These are phyloP conservation scores for Naganishia cerealis DNA, from an alignment of 1,284 basidiomycete species.

Conservation along the genomic window DNA sequence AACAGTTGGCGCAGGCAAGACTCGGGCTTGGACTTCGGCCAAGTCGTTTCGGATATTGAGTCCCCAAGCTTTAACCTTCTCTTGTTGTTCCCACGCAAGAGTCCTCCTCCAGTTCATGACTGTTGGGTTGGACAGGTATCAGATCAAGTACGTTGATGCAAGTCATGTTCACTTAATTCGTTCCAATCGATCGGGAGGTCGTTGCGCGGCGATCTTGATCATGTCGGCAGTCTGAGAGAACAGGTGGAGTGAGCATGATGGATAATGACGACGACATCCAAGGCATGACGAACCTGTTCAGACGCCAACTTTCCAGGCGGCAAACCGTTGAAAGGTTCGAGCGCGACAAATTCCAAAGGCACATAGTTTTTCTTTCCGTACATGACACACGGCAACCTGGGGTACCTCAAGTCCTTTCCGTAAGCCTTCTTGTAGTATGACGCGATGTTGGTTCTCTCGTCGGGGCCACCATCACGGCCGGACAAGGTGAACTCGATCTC, in stretches of 20 bases:
- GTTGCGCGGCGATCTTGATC: constrained; percentile 54
- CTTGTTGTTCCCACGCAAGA: constrained; percentile 45
- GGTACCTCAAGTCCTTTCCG: constrained; percentile 46
- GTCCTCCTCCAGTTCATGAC: constrained; percentile 47
- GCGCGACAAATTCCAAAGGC: constrained; percentile 50
- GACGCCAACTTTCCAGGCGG: constrained; percentile 45
- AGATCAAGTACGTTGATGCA: neutral
- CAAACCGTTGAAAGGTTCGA: constrained; percentile 49
- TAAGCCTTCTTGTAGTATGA: constrained; percentile 52
- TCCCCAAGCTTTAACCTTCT: constrained; percentile 51
- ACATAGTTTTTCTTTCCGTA: constrained; percentile 49
- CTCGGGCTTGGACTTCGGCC: constrained; percentile 49
- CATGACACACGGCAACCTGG: constrained; percentile 48
- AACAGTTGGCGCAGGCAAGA: constrained; percentile 48
- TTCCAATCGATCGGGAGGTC: constrained; percentile 46
- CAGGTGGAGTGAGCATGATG: constrained; percentile 27
- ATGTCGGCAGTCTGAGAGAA: constrained; percentile 48
- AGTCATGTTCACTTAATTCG: constrained; percentile 39
- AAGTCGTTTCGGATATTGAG: constrained; percentile 49
- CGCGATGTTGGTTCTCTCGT: constrained; percentile 41
- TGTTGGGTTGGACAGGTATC: constrained; percentile 20
- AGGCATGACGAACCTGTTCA: constrained; percentile 36
- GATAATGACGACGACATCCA: neutral
- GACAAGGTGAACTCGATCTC: constrained; percentile 47
- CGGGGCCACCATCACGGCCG: constrained; percentile 44